Conservation (phyloP, 2,329 filamentous ascomycete species). For the Exserohilum rostratum region DNA sequence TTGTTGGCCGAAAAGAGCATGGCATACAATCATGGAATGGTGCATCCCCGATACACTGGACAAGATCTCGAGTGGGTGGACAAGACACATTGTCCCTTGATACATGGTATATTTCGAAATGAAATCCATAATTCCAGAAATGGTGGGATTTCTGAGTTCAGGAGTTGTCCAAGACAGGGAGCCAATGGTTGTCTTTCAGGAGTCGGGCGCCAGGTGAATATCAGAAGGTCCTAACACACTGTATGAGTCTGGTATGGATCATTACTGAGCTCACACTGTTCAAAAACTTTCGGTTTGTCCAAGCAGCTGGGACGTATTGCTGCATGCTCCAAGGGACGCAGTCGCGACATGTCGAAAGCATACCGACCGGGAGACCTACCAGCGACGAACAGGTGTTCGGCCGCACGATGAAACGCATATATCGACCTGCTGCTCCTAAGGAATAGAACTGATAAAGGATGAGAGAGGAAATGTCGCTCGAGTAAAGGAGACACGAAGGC, state of each 20-base stretch:
- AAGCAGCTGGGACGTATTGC: constrained; percentile 22
- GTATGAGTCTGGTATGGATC: constrained; percentile 34
- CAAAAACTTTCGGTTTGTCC: constrained; percentile 30
- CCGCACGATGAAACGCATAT: neutral
- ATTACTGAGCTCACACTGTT: constrained; percentile 24
- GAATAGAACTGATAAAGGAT: neutral
- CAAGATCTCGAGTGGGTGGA: no score
- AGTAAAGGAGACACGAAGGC: neutral
- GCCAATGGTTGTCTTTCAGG: neutral
- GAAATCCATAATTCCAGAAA: no score
- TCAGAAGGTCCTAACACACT: constrained; percentile 27
- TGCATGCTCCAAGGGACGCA: constrained; percentile 17
- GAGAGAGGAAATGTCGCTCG: neutral
- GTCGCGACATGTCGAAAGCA: constrained; percentile 7
- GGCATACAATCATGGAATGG: no score
- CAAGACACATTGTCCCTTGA: no score
- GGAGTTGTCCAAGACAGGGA: no score
- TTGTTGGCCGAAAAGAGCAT: no score
- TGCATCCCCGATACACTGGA: no score
- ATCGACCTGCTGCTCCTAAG: neutral
- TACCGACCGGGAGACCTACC: constrained; percentile 16
- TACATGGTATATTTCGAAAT: no score
- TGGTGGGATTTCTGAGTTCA: no score
- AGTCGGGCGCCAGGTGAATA: constrained; percentile 16
- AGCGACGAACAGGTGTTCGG: constrained; percentile 8